Conservation (phyloP, 192 early-diverging fungal genomes). For the Oehlia diaphana region DNA sequence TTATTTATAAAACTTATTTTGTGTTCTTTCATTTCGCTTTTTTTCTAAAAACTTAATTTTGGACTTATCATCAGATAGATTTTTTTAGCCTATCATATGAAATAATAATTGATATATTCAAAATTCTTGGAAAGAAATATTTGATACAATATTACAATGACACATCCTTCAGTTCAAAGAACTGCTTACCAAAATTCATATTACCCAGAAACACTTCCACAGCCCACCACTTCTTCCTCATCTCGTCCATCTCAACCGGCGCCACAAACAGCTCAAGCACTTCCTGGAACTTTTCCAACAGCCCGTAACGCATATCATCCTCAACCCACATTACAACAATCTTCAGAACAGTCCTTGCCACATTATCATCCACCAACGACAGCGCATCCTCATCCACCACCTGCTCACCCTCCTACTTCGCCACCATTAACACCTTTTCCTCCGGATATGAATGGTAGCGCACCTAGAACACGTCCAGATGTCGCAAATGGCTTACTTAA, state of each 20-base stretch:
- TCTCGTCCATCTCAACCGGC: neutral
- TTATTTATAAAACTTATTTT: neutral
- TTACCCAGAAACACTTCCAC: conserved; percentile 5
- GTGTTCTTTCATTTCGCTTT: neutral
- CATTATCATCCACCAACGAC: neutral
- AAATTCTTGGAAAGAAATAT: neutral
- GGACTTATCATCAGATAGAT: neutral
- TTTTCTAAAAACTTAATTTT: neutral
- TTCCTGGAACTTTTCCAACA: conserved; percentile 15
- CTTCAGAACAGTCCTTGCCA: neutral
- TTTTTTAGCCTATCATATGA: neutral
- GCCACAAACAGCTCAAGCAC: neutral
- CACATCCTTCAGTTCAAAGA: conserved; percentile 11
- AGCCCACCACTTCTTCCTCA: conserved; percentile 1
- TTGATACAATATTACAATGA: neutral
- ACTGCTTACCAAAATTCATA: neutral
- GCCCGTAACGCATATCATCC: neutral
- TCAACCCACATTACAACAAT: neutral
- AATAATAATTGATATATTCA: no score
- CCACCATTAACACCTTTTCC: conserved; percentile 8
- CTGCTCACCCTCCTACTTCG: conserved; percentile 5
- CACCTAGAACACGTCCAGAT: neutral
- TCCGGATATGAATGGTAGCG: conserved; percentile 1
- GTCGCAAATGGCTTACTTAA: neutral
- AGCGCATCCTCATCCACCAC: conserved; percentile 1